Base-by-base conservation (phyloP, 2,329 filamentous ascomycete species). In the Alternaria tenuissima region DNA sequence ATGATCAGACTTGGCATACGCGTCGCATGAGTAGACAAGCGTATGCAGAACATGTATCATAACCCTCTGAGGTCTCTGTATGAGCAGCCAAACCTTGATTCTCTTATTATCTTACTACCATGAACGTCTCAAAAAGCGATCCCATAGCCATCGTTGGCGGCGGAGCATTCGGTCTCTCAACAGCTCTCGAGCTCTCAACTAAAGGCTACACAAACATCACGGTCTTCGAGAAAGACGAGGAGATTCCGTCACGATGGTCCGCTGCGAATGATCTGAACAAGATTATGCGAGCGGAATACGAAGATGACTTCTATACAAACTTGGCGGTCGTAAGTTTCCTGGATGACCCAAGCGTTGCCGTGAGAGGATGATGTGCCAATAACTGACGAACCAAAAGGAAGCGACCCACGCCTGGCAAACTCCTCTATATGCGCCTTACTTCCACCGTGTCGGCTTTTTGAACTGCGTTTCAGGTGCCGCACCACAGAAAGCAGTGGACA, bases 241-340 rank as follows among this genome's bases (percentile, higher is more conserved):
- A 77, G 9, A 80, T 83, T 3, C 85, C 85, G 1, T 83, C 84
- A 2, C 75, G 76, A 5, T 82, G 74, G 67, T 87, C 87, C 0
- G 87, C 86, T 0, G 86, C 82, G 20, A 86, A 87, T 59, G 86
- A 89, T 63, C 69, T 88, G 26, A 89, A 88, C 71, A 89, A 89
- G 72, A 88, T 88, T 56, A 79, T 88, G 36, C 81, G 86, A 2
- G 85, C 83, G 5, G 85, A 88, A 63, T 88, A 88, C 59, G 84
- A 86, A 61, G 85, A 87, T 59, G 77, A 80, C 0, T 86, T 86
- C 56, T 88, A 88, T 59, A 84, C 85, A 0, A 78, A 86, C 2
- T 68, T 87, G 43, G 82, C 85, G 2, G 75, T 87, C 55, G 84
- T 85, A 73, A 59, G 79, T 65, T 48, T 16, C 42, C 3, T 36